Conservation (phyloP, 306 rosid species). For the Lupinus albus region DNA sequence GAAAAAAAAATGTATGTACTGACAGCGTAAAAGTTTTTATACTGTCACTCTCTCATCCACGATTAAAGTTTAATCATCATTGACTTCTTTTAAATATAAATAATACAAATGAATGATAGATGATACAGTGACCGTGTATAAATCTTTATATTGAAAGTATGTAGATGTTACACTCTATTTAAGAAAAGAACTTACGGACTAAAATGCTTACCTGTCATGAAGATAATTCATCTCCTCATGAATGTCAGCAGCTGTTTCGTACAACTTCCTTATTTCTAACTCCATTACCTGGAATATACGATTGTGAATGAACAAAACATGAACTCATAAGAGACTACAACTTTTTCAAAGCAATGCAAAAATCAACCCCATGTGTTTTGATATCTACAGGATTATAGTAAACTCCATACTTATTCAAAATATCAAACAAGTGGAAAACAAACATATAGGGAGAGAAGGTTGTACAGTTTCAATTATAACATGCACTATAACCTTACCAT, state of each 20-base stretch:
- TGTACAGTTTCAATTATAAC: conserved; percentile 1
- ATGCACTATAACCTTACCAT: conserved; percentile 3
- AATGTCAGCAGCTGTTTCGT: conserved; percentile 68
- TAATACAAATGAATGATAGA: no score
- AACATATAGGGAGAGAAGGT: conserved; percentile 8
- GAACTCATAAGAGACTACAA: conserved; percentile 8
- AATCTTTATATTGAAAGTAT: no score
- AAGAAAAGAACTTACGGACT: not conserved
- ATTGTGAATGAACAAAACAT: not conserved
- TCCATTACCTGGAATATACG: conserved; percentile 70
- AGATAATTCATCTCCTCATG: conserved; percentile 86
- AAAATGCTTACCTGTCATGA: conserved; percentile 64
- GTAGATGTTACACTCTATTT: no score
- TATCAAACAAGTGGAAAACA: conserved; percentile 16
- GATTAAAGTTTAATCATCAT: no score
- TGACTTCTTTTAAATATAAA: no score
- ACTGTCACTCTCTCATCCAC: no score
- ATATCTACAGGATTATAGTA: not conserved
- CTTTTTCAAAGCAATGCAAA: conserved; percentile 24
- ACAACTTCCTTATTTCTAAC: conserved; percentile 75
- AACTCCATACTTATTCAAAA: not conserved
- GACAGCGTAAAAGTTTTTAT: no score
- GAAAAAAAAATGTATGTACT: no score
- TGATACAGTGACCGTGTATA: no score
- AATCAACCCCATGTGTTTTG: conserved; percentile 15